These are phyloP conservation scores for Candida pseudocylindracea DNA, from an alignment of 1,139 yeast genomes.

Conservation along the genomic window DNA sequence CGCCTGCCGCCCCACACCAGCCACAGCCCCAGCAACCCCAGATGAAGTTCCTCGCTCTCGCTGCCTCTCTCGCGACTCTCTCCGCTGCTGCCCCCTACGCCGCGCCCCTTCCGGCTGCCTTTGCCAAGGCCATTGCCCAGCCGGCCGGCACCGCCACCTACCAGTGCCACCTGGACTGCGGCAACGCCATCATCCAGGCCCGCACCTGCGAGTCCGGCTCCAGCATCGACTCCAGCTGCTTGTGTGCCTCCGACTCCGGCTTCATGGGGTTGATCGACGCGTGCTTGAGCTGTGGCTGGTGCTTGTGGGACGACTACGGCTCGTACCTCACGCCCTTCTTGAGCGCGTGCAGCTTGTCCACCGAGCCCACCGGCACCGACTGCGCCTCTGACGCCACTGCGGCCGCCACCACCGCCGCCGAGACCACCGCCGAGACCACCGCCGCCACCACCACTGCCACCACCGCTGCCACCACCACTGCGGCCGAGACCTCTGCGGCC, in stretches of 20 bases:
- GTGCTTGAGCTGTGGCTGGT: constrained; percentile 11
- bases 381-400: constrained; percentile 4
- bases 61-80: no score
- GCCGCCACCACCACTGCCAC: no score
- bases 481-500: no score
- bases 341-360: constrained; percentile 6
- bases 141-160: constrained; percentile 4
- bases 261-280: constrained; percentile 4
- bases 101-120: no score
- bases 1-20: no score
- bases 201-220: constrained; percentile 6
- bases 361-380: constrained; percentile 9
- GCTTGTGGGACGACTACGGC: constrained; percentile 9
- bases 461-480: no score
- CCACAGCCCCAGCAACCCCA: no score
- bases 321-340: constrained; percentile 6
- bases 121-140: no score
- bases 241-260: constrained; percentile 3
- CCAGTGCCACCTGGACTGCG: constrained; percentile 8
- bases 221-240: constrained; percentile 3
- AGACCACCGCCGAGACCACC: no score
- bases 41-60: no score
- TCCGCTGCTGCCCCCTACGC: no score
- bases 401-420: no score
- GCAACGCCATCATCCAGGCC: constrained; percentile 7